phyloP scores from a whole-genome alignment of 768 basidiomycete genomes.

The Mrakia frigida region DNA sequence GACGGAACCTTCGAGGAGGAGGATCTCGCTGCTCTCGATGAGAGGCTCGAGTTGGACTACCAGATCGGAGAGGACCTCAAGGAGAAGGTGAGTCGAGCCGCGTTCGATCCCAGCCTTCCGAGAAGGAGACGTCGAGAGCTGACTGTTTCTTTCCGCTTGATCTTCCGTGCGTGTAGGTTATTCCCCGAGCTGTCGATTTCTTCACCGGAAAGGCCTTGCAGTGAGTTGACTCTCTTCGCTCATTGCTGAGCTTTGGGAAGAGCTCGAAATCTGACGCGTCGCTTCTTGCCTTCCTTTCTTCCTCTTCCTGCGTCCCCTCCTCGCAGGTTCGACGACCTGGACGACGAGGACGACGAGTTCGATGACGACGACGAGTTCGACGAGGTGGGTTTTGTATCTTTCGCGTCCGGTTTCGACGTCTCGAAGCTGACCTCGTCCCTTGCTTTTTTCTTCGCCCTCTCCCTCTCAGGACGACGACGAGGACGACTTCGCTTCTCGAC shows the following conservation, averaged over 20 bases:
- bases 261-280: not conserved
- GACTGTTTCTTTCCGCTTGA: not conserved
- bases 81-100: constrained; percentile 59
- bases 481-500: constrained; percentile 3
- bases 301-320: not conserved
- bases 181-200: constrained; percentile 92
- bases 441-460: constrained; percentile 6
- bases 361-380: constrained; percentile 9
- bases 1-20: constrained; percentile 58
- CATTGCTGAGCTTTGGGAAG: not conserved
- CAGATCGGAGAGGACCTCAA: constrained; percentile 81
- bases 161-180: constrained; percentile 54
- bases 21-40: constrained; percentile 61
- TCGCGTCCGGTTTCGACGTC: not conserved
- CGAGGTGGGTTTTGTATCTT: not conserved
- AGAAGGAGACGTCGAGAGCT: not conserved
- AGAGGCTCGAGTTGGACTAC: constrained; percentile 90
- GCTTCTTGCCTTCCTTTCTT: not conserved
- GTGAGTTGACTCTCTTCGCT: constrained; percentile 34
- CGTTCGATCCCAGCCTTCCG: not conserved
- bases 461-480: constrained; percentile 20
- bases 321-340: constrained; percentile 34
- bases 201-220: constrained; percentile 95
- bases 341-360: constrained; percentile 34
- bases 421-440: not conserved